Conservation (phyloP, 495 filamentous ascomycete genomes). For the Neurospora sp. region DNA sequence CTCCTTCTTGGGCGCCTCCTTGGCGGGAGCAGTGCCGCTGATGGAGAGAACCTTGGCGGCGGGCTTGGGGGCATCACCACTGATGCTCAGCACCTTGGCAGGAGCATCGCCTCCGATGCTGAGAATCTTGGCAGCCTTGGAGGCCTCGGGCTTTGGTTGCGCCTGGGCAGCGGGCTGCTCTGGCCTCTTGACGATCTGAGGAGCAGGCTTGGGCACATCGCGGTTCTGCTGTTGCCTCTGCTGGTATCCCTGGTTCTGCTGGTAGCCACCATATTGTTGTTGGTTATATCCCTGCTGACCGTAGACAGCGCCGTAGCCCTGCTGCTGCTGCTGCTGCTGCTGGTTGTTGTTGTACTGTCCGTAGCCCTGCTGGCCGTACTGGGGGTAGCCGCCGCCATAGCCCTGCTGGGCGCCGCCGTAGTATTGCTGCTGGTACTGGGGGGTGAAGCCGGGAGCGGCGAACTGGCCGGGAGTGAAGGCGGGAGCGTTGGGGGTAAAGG, state of each 20-base stretch:
- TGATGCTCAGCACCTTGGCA: conserved; percentile 39
- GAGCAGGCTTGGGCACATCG: conserved; percentile 40
- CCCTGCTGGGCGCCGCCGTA: conserved; percentile 32
- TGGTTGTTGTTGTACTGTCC: conserved; percentile 41
- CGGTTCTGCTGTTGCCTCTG: conserved; percentile 48
- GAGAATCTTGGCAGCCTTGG: conserved; percentile 41
- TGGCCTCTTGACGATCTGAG: conserved; percentile 61
- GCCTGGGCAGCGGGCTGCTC: conserved; percentile 33
- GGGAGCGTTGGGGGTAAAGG: conserved; percentile 71
- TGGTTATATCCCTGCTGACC: conserved; percentile 44
- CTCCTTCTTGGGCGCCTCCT: conserved; percentile 26
- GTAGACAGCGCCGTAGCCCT: conserved; percentile 40
- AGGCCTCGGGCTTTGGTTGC: conserved; percentile 22
- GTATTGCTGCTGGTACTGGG: conserved; percentile 40
- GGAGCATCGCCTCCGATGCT: conserved; percentile 43
- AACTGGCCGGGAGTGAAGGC: conserved; percentile 72
- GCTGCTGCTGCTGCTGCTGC: conserved; percentile 32
- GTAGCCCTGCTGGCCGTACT: conserved; percentile 48
- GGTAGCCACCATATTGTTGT: conserved; percentile 23
- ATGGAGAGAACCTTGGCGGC: conserved; percentile 64
- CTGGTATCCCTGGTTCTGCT: conserved; percentile 44
- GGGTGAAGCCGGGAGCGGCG: conserved; percentile 35
- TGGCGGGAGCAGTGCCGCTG: conserved; percentile 35
- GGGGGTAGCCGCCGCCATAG: conserved; percentile 35
- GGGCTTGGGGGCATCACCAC: conserved; percentile 31